A percentile compares a stretch with the other conserved stretches of the same genome.
Evolutionary conservation across 352 stramenopile species (phyloP).

Genomic region (Poterioochromonas sp.): DNA sequence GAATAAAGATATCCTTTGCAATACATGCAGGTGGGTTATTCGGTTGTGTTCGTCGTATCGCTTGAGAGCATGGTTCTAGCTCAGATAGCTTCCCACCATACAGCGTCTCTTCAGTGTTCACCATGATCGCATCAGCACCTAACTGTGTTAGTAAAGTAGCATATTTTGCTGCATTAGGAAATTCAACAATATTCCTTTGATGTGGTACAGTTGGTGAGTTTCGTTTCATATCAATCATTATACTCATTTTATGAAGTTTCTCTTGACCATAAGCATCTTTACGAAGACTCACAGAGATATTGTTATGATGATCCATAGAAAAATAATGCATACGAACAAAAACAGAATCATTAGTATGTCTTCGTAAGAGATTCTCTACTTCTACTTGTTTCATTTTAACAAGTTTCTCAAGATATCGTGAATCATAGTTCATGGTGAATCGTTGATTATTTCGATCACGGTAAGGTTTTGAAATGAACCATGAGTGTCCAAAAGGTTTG

Average conservation of each 20-base stretch:
- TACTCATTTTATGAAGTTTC: conserved; percentile 32
- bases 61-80: background rate
- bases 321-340: background rate
- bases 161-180: background rate
- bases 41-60: background rate
- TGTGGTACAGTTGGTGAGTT: conserved; percentile 39
- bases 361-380: conserved; percentile 10
- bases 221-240: conserved; percentile 40
- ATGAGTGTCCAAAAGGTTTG: too few species aligned
- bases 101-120: conserved; percentile 12
- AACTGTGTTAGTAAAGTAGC: background rate
- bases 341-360: background rate
- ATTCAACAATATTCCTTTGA: background rate
- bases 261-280: conserved; percentile 24
- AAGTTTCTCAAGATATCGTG: conserved; percentile 9
- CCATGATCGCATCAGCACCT: background rate
- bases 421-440: too few species aligned
- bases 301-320: background rate
- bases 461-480: too few species aligned
- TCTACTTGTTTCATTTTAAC: conserved; percentile 8
- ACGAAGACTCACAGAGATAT: background rate
- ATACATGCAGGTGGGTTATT: conserved; percentile 35
- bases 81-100: conserved; percentile 12
- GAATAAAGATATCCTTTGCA: conserved; percentile 41
- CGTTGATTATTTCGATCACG: too few species aligned